These are phyloP conservation scores for Trypanosoma scelopori DNA, from an alignment of 208 protist genomes.

Conservation along the genomic window DNA sequence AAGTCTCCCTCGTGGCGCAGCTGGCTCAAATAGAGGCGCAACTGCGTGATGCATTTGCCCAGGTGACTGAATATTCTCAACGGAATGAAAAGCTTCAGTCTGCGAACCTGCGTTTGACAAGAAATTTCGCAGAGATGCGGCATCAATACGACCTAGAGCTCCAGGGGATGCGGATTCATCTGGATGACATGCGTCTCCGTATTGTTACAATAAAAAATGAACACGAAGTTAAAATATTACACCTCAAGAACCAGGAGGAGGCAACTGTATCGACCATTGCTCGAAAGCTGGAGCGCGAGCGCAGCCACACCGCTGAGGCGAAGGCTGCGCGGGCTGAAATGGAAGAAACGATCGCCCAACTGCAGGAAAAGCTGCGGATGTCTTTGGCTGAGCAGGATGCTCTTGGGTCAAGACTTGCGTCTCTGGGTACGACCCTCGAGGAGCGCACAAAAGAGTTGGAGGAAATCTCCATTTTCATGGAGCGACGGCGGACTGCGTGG, in stretches of 20 bases:
- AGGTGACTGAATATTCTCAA: constrained; percentile 1
- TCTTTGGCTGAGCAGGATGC: constrained; percentile 3
- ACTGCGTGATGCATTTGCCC: constrained; percentile 13
- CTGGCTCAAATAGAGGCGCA: constrained; percentile 14
- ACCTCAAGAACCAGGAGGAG: constrained; percentile 16
- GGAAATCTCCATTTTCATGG: constrained; percentile 1
- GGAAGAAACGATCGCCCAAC: background rate
- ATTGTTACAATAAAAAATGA: constrained; percentile 6
- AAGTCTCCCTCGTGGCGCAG: constrained; percentile 5
- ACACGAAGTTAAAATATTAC: constrained; percentile 19
- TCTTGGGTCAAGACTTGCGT: background rate
- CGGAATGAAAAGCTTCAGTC: constrained; percentile 17
- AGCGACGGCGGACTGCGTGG: background rate
- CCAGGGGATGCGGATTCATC: constrained; percentile 24
- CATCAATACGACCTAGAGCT: constrained; percentile 27
- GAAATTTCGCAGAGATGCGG: constrained; percentile 14
- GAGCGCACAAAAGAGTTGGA: constrained; percentile 18
- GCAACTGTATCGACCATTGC: background rate
- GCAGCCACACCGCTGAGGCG: background rate
- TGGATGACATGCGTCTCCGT: constrained; percentile 23
- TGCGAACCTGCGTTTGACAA: constrained; percentile 17
- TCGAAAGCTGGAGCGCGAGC: constrained; percentile 6
- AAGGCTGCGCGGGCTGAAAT: background rate
- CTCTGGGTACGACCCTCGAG: background rate
- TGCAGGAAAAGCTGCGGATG: background rate